Percentiles rank a stretch among this genome's conserved stretches.
phyloP scores from a whole-genome alignment of 2,329 filamentous ascomycete species.

The Eutypella sp. region DNA sequence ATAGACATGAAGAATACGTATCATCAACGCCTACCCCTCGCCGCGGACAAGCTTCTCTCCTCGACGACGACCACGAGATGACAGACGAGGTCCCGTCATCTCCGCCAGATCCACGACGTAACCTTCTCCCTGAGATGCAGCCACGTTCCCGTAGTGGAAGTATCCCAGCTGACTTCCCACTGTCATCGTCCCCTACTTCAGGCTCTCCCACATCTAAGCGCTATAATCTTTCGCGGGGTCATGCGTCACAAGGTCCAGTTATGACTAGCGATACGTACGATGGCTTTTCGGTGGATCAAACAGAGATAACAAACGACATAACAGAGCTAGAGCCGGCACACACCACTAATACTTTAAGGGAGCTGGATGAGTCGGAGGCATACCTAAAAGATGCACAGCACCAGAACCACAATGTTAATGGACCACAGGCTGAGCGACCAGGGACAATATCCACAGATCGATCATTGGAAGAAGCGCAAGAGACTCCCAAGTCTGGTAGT shows the following conservation, averaged over 20 bases:
- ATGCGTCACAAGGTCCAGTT: conserved; percentile 3
- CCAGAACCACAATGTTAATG: background rate
- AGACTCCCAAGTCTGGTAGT: conserved; percentile 37
- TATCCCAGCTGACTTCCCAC: conserved; percentile 44
- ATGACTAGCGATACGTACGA: conserved; percentile 1
- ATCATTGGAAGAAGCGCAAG: conserved; percentile 18
- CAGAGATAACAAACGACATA: background rate
- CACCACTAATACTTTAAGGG: background rate
- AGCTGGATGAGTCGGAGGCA: background rate
- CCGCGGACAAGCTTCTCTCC: conserved; percentile 45
- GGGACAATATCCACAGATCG: conserved; percentile 11
- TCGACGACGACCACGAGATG: conserved; percentile 41
- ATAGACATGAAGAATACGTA: conserved; percentile 46
- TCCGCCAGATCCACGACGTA: conserved; percentile 50
- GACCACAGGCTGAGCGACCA: conserved; percentile 3
- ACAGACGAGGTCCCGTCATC: conserved; percentile 53
- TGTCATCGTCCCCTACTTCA: conserved; percentile 50
- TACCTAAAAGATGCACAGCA: background rate
- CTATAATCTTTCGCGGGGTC: conserved; percentile 13
- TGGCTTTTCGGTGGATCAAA: background rate
- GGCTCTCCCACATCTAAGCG: conserved; percentile 41
- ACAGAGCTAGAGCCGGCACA: background rate
- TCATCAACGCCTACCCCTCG: conserved; percentile 58
- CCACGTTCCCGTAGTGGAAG: conserved; percentile 39
- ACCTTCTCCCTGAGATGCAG: conserved; percentile 47